A percentile compares a stretch with the other conserved stretches of the same genome.
Evolutionary conservation across 2,329 filamentous ascomycete species (phyloP).

Genomic region (Phyllosticta citriasiana): DNA sequence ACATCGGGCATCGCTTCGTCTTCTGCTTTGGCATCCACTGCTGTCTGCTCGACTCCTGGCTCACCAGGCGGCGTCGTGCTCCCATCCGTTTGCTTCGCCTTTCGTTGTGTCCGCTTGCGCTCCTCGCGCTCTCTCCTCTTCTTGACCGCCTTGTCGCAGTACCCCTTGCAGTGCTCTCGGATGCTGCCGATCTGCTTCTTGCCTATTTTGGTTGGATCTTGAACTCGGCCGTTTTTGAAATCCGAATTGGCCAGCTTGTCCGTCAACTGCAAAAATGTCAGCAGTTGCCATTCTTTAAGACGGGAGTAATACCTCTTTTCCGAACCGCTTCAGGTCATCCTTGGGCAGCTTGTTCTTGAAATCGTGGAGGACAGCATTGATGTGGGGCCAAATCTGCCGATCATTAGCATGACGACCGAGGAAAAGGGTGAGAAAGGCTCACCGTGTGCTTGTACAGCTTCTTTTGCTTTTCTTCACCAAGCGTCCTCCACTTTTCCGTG

Average conservation of each 20-base stretch:
- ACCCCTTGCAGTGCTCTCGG: conserved; percentile 74
- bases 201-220: conserved; percentile 66
- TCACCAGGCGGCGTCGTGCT: conserved; percentile 6
- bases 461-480: conserved; percentile 77
- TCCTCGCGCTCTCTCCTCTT: conserved; percentile 60
- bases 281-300: background rate
- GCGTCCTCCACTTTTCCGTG: conserved; percentile 59
- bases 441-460: conserved; percentile 92
- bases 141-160: conserved; percentile 72
- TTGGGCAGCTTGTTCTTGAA: conserved; percentile 80
- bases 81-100: conserved; percentile 13
- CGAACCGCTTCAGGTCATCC: conserved; percentile 58
- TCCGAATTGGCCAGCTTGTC: conserved; percentile 89
- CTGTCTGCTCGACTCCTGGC: background rate
- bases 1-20: conserved; percentile 18
- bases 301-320: conserved; percentile 45
- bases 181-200: conserved; percentile 73
- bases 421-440: conserved; percentile 29
- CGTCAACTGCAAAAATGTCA: conserved; percentile 31
- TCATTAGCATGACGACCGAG: conserved; percentile 10
- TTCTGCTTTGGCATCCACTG: conserved; percentile 6
- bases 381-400: conserved; percentile 64
- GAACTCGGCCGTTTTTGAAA: conserved; percentile 80
- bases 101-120: conserved; percentile 44
- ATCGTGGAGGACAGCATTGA: conserved; percentile 78